phyloP scores from a whole-genome alignment of 2,329 filamentous ascomycete genomes.

The Ophiobolus disseminans region DNA sequence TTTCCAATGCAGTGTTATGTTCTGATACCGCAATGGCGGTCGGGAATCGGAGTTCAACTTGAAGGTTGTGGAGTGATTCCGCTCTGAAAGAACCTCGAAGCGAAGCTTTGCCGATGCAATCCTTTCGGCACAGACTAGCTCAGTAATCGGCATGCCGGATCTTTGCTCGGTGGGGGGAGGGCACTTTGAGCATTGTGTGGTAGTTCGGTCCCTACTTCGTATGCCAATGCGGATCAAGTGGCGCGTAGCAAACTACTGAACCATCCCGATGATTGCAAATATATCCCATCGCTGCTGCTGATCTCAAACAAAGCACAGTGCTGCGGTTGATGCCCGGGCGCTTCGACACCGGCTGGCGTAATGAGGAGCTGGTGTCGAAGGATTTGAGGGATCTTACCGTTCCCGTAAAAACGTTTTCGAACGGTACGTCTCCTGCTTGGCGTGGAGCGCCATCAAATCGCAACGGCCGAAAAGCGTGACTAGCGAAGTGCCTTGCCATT shows the following conservation, averaged over 20 bases:
- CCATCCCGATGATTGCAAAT: too few species aligned
- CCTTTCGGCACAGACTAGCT: constrained; percentile 10
- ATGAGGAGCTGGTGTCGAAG: constrained; percentile 13
- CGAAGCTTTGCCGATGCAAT: constrained; percentile 9
- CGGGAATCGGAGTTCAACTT: constrained; percentile 4
- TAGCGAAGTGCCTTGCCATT: constrained; percentile 3
- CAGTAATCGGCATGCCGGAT: constrained; percentile 7
- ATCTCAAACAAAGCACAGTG: not conserved
- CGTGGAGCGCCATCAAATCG: constrained; percentile 9
- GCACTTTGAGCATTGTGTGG: not conserved
- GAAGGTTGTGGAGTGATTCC: constrained; percentile 8
- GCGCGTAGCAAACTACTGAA: not conserved
- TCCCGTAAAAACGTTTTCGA: constrained; percentile 15
- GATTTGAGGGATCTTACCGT: constrained; percentile 18
- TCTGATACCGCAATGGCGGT: constrained; percentile 6
- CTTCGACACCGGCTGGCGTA: constrained; percentile 11
- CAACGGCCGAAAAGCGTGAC: constrained; percentile 8
- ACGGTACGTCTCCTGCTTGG: constrained; percentile 14
- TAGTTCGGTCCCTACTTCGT: not conserved
- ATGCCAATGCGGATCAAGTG: not conserved
- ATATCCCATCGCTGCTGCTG: not conserved
- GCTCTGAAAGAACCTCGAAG: constrained; percentile 1
- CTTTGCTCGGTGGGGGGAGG: not conserved
- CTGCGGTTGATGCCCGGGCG: constrained; percentile 15
- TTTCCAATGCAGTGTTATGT: constrained; percentile 2